Conservation (phyloP, 139 green algal genomes). For the Desmodesmus armatus region DNA sequence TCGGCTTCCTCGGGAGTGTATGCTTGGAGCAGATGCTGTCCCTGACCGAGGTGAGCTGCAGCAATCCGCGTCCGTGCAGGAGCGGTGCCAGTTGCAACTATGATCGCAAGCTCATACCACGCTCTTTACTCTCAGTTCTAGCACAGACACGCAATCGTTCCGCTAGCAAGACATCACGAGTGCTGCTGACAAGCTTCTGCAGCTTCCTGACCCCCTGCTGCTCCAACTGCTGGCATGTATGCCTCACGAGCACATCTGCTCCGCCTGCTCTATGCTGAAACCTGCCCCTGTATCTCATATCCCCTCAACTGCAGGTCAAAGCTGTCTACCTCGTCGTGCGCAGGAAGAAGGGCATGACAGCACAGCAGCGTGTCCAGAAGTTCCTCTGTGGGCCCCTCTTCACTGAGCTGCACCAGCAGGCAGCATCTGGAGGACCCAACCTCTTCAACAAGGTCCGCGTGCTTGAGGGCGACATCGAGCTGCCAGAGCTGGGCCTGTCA, state of each 20-base stretch:
- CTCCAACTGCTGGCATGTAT: too few relatives aligned
- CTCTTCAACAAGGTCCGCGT: not conserved
- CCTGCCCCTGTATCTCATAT: too few relatives aligned
- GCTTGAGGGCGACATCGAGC: conserved; percentile 15
- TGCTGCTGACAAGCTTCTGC: too few relatives aligned
- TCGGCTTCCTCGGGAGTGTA: conserved; percentile 34
- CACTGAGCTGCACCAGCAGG: conserved; percentile 13
- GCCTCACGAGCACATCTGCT: too few relatives aligned
- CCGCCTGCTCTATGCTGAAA: too few relatives aligned
- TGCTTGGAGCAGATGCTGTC: conserved; percentile 39
- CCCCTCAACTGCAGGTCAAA: conserved; percentile 5
- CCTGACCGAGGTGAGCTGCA: conserved; percentile 15
- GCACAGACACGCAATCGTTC: too few relatives aligned
- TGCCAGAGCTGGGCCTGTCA: conserved; percentile 15
- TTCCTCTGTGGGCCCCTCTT: conserved; percentile 37
- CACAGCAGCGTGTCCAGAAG: conserved; percentile 12
- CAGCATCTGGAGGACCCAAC: not conserved
- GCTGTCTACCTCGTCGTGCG: conserved; percentile 22
- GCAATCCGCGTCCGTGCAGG: too few relatives aligned
- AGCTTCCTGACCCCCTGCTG: too few relatives aligned
- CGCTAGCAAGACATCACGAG: too few relatives aligned
- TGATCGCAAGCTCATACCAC: too few relatives aligned
- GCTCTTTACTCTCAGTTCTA: too few relatives aligned
- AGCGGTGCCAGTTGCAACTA: too few relatives aligned
- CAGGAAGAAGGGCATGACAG: conserved; percentile 5